Percentiles rank a stretch among this genome's conserved stretches.
These are phyloP conservation scores for Podila epicladia DNA, from an alignment of 192 early-diverging fungal species.

Conservation along the genomic window DNA sequence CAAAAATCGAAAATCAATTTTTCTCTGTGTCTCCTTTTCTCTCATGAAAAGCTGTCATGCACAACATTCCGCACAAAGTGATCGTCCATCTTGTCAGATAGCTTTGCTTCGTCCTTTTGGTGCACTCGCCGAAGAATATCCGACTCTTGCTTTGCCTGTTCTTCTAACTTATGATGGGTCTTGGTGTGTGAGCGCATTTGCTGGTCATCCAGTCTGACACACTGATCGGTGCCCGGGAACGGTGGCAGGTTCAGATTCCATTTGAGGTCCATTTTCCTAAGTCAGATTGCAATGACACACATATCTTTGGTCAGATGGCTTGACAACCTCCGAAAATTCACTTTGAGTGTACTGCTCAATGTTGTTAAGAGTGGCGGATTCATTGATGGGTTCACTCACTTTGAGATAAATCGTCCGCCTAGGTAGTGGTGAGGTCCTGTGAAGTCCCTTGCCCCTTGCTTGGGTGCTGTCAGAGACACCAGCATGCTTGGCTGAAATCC, in stretches of 20 bases:
- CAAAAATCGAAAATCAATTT: not conserved
- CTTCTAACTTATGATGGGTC: not conserved
- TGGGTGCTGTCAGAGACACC: constrained; percentile 93
- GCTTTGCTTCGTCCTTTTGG: not conserved
- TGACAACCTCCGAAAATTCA: too few species aligned
- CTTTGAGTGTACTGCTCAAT: not conserved
- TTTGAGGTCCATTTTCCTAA: constrained; percentile 67
- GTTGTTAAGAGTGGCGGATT: not conserved
- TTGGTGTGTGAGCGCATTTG: not conserved
- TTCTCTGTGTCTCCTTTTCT: too few species aligned
- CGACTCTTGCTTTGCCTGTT: not conserved
- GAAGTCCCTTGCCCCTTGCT: constrained; percentile 77
- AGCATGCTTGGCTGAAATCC: constrained; percentile 84
- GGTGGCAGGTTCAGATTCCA: constrained; percentile 73
- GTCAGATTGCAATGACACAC: too few species aligned
- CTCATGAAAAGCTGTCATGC: constrained; percentile 15
- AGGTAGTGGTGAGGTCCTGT: constrained; percentile 81
- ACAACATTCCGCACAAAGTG: constrained; percentile 28
- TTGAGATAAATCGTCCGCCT: constrained; percentile 92
- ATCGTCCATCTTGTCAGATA: constrained; percentile 6
- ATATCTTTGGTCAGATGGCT: too few species aligned
- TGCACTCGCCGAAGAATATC: not conserved
- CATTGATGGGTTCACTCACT: constrained; percentile 27
- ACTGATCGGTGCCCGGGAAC: constrained; percentile 80
- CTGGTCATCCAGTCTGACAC: constrained; percentile 56